Conservation (phyloP, 352 stramenopile species). For the Phytophthora ramorum region DNA sequence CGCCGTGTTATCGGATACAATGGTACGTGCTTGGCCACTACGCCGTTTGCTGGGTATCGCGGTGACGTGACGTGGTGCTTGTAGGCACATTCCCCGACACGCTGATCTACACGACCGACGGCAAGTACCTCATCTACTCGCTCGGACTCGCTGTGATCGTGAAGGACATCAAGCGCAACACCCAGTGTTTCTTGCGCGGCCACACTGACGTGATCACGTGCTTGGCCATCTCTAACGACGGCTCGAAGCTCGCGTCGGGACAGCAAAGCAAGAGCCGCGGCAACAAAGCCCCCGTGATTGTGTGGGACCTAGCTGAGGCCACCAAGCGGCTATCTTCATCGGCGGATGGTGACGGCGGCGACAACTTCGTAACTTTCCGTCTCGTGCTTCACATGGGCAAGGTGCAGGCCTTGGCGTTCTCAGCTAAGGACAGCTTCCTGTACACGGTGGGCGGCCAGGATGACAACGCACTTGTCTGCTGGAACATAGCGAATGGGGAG, state of each 20-base stretch:
- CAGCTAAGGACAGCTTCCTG: constrained; percentile 86
- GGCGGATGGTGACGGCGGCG: constrained; percentile 41
- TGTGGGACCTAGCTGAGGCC: constrained; percentile 94
- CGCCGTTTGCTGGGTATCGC: neutral
- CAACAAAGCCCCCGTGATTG: constrained; percentile 94
- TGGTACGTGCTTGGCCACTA: constrained; percentile 41
- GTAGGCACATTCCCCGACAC: constrained; percentile 70
- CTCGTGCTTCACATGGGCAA: constrained; percentile 96
- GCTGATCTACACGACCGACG: constrained; percentile 82
- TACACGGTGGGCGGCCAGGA: constrained; percentile 95
- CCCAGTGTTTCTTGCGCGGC: constrained; percentile 91
- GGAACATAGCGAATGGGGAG: constrained; percentile 90
- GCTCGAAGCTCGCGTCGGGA: constrained; percentile 86
- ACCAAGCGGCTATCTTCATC: constrained; percentile 72
- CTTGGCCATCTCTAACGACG: constrained; percentile 92
- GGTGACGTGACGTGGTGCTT: constrained; percentile 1
- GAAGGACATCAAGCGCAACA: constrained; percentile 76
- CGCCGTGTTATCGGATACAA: constrained; percentile 86
- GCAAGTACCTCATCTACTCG: constrained; percentile 87
- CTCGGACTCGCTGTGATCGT: constrained; percentile 88
- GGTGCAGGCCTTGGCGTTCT: constrained; percentile 95
- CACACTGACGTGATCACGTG: constrained; percentile 95
- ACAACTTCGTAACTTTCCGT: constrained; percentile 82
- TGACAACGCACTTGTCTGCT: constrained; percentile 97
- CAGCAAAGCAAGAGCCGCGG: constrained; percentile 94